These are phyloP conservation scores for Drechslerella dactyloides DNA, from an alignment of 2,329 filamentous ascomycete genomes.

Conservation along the genomic window DNA sequence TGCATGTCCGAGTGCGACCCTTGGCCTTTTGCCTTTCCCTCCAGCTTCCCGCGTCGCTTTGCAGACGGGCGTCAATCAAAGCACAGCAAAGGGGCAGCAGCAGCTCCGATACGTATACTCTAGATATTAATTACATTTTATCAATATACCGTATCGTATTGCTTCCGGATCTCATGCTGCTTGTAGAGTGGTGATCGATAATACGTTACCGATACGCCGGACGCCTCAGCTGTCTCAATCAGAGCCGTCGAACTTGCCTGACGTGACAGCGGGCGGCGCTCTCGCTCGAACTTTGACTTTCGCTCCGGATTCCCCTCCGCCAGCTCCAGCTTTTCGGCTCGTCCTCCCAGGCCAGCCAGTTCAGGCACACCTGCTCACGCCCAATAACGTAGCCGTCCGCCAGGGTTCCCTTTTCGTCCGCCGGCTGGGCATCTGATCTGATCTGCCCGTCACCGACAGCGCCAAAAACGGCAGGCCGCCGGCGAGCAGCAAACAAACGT, in stretches of 20 bases:
- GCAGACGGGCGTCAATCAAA: neutral
- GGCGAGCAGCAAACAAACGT: neutral
- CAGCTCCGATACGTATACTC: neutral
- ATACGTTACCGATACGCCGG: too few species aligned
- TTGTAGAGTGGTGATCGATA: too few species aligned
- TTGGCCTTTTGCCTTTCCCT: neutral
- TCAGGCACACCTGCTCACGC: neutral
- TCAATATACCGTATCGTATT: neutral
- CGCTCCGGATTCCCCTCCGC: too few species aligned
- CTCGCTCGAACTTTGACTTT: too few species aligned
- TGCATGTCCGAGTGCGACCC: neutral
- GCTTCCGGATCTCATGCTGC: too few species aligned
- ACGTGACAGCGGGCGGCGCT: too few species aligned
- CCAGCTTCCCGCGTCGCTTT: conserved; percentile 2
- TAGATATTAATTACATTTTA: neutral
- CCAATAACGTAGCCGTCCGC: conserved; percentile 4
- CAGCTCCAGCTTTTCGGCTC: neutral
- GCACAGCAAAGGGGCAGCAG: conserved; percentile 1
- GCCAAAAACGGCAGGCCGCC: neutral
- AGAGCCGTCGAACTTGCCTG: too few species aligned
- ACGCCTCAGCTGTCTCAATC: too few species aligned
- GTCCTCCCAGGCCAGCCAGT: neutral
- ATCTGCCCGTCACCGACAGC: neutral
- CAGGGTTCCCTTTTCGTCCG: neutral
- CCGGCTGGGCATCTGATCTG: conserved; percentile 2